Base-by-base conservation (phyloP, 2,329 filamentous ascomycete species). In the Ilyonectria mors-panacis region DNA sequence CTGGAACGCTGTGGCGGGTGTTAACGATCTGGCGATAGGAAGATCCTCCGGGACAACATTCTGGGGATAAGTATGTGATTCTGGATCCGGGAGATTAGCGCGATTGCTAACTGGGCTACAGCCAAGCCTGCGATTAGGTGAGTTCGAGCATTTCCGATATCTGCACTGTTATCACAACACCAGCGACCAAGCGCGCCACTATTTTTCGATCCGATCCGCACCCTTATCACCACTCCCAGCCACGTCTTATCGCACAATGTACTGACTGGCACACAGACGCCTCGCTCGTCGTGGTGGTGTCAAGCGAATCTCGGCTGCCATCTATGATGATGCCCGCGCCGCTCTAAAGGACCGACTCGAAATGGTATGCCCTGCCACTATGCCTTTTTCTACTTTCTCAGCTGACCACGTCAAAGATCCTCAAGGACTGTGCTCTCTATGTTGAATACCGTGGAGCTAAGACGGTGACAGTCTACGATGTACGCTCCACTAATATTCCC, bases 261-360 rank as follows among this genome's bases (percentile, higher is more conserved):
- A 10, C 70, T 75, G 35, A 74, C 45, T 4, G 2, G n/a, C 28
- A 19, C 12, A 21, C 65, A 91, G 92, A 71, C 90, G 93, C 45
- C 80, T 95, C 0, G 93, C 93, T 1, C 88, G 93, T 6, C 89
- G 93, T 7, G 93, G 93, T 1, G 93, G 93, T 0, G 91, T 95
- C 0, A 94, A 94, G 77, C 85, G 93, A 0, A 94, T 95, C 9
- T 91, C 90, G 0, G 86, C 77, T 0, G 70, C 51, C 0, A 91
- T 94, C 3, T 95, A 95, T 73, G 84, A 89, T 0, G 90, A 93
- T 0, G 78, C 85, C 0, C 83, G 93, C 0, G 19, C 4, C 0
- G 88, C 84, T 0, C 59, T 95, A 1, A 88, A 85, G 23, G 67
- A 73, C 0, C 82, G 85, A 0, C 79, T 95, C 0, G 71, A 80